phyloP scores from a whole-genome alignment of 352 stramenopile genomes.

The Aphanomyces cochlioides region DNA sequence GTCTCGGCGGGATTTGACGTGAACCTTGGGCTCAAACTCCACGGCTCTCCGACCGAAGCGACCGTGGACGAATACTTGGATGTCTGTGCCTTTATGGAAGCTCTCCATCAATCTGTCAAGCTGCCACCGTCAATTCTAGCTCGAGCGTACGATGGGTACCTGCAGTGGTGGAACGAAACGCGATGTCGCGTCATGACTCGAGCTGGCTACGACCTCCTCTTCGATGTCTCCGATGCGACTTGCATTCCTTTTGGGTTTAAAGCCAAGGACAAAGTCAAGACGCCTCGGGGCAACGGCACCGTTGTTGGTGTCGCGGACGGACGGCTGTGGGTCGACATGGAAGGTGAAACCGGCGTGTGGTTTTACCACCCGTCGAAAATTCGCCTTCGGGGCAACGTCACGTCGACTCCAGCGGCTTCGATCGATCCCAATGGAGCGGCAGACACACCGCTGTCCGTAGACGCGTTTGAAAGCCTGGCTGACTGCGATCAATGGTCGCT shows the following conservation, averaged over 20 bases:
- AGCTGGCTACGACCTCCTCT: constrained; percentile 58
- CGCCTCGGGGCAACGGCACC: constrained; percentile 61
- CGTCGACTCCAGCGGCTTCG: constrained; percentile 12
- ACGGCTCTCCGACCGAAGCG: constrained; percentile 30
- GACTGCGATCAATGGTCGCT: constrained; percentile 28
- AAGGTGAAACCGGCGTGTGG: constrained; percentile 72
- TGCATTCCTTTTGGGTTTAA: constrained; percentile 51
- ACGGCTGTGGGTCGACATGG: constrained; percentile 76
- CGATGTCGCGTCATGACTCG: constrained; percentile 59
- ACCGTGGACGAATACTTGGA: constrained; percentile 56
- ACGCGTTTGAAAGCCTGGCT: not conserved
- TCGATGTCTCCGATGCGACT: constrained; percentile 47
- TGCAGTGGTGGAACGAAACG: constrained; percentile 47
- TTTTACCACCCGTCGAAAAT: constrained; percentile 73
- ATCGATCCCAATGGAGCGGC: constrained; percentile 10
- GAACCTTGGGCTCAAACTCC: constrained; percentile 17
- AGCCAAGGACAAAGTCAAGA: constrained; percentile 59
- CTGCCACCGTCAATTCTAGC: constrained; percentile 37
- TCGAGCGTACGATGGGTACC: constrained; percentile 52
- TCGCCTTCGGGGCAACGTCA: constrained; percentile 28
- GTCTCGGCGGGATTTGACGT: constrained; percentile 30
- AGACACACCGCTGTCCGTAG: not conserved
- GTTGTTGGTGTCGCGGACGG: constrained; percentile 58
- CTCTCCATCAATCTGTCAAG: constrained; percentile 36
- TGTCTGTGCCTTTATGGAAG: constrained; percentile 57